phyloP scores from a whole-genome alignment of 1,284 basidiomycete genomes.

The Trichosporon inkin region DNA sequence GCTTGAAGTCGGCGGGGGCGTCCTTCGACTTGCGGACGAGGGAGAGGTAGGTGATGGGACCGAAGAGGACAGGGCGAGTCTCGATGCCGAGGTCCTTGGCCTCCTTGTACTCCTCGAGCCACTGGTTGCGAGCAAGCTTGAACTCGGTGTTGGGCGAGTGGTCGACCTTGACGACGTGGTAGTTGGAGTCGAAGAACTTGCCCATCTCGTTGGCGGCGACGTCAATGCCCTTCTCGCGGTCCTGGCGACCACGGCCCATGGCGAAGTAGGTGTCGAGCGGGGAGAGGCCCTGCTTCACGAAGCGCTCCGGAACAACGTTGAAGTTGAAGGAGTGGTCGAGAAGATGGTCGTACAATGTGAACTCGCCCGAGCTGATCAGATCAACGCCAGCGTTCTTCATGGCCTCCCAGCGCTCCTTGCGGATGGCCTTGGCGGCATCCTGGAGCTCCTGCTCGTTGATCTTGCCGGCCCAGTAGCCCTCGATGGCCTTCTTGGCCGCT shows the following conservation, averaged over 20 bases:
- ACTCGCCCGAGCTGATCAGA: conserved; percentile 90
- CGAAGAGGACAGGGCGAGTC: conserved; percentile 94
- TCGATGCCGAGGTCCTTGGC: conserved; percentile 83
- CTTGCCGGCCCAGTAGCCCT: conserved; percentile 97
- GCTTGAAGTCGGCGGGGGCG: conserved; percentile 79
- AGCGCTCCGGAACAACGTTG: conserved; percentile 95
- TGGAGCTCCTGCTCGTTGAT: conserved; percentile 82
- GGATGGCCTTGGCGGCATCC: conserved; percentile 81
- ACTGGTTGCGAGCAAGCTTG: conserved; percentile 94
- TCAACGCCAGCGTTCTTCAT: conserved; percentile 88
- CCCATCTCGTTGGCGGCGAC: conserved; percentile 99
- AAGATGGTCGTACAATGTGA: conserved; percentile 98
- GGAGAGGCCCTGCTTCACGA: conserved; percentile 79
- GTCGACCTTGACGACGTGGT: conserved; percentile 98
- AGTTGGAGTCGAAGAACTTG: conserved; percentile 99
- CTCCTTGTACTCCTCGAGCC: conserved; percentile 90
- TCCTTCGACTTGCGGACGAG: conserved; percentile 90
- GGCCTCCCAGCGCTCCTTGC: conserved; percentile 83
- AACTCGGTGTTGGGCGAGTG: conserved; percentile 88
- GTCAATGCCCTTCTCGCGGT: conserved; percentile 76
- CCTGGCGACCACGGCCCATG: conserved; percentile 98
- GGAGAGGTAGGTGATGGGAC: conserved; percentile 91
- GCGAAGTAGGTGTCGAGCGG: conserved; percentile 93
- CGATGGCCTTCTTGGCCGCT: conserved; percentile 61
- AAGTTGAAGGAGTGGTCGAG: conserved; percentile 96